phyloP scores from a whole-genome alignment of 2,329 filamentous ascomycete species.

The Blastomyces parvus region DNA sequence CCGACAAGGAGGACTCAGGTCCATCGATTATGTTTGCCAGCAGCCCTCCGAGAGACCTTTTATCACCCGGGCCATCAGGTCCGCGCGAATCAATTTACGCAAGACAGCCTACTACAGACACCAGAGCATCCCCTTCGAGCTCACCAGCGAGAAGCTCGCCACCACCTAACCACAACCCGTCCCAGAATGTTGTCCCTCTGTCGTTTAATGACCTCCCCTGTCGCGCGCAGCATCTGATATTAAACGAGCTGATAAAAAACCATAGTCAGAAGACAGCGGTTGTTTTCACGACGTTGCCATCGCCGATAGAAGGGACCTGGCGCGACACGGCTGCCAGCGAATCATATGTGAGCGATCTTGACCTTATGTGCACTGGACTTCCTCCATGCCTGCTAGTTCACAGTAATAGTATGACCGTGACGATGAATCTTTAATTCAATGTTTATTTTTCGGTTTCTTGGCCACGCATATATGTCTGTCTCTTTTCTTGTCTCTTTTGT shows the following conservation, averaged over 20 bases:
- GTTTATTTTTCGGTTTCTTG: not conserved
- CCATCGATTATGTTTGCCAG: slow-evolving; percentile 69
- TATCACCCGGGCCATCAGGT: slow-evolving; percentile 18
- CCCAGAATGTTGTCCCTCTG: slow-evolving; percentile 56
- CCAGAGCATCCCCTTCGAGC: not conserved
- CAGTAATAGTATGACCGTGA: slow-evolving; percentile 85
- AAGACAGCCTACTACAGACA: slow-evolving; percentile 20
- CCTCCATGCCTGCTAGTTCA: slow-evolving; percentile 71
- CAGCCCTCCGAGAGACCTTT: slow-evolving; percentile 21
- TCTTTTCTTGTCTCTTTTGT: not conserved
- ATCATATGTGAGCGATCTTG: slow-evolving; percentile 66
- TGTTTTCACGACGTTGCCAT: slow-evolving; percentile 72
- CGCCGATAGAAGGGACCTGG: slow-evolving; percentile 67
- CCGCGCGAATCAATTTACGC: slow-evolving; percentile 32
- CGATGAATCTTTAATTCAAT: slow-evolving; percentile 28
- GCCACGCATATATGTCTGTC: too few relatives aligned
- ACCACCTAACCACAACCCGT: slow-evolving; percentile 41
- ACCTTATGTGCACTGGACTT: slow-evolving; percentile 65
- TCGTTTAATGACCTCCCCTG: slow-evolving; percentile 82
- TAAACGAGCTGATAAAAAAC: slow-evolving; percentile 71
- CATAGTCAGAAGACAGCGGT: slow-evolving; percentile 64
- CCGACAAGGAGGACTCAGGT: slow-evolving; percentile 53
- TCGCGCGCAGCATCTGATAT: slow-evolving; percentile 72
- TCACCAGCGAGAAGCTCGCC: not conserved
- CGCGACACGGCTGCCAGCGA: slow-evolving; percentile 60